Conservation (phyloP, 2,329 filamentous ascomycete genomes). For the Penicillium sp. region DNA sequence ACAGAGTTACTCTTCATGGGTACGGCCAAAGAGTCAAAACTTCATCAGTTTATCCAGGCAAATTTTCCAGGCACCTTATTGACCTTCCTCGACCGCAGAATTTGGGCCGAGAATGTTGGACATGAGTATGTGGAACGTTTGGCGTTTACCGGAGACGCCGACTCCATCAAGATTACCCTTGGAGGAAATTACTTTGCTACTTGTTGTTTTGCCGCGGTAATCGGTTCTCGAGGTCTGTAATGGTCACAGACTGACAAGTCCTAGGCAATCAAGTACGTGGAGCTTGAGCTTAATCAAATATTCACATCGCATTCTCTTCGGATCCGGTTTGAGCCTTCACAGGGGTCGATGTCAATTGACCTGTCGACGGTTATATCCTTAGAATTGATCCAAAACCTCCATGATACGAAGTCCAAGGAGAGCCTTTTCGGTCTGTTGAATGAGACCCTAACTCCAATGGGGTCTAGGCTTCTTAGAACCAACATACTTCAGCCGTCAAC, state of each 20-base stretch:
- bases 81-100: constrained; percentile 72
- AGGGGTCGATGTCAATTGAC: constrained; percentile 96
- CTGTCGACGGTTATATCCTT: constrained; percentile 83
- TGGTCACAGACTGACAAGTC: constrained; percentile 7
- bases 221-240: constrained; percentile 30
- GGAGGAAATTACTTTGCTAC: constrained; percentile 85
- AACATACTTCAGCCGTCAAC: constrained; percentile 91
- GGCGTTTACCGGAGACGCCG: constrained; percentile 79
- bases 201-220: constrained; percentile 83
- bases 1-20: constrained; percentile 78
- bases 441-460: constrained; percentile 86
- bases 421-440: constrained; percentile 87
- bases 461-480: constrained; percentile 77
- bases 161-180: constrained; percentile 78
- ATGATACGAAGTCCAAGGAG: constrained; percentile 76
- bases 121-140: constrained; percentile 78
- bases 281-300: constrained; percentile 68
- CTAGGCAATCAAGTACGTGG: constrained; percentile 81
- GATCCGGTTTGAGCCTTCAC: constrained; percentile 84
- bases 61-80: constrained; percentile 68
- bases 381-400: constrained; percentile 87
- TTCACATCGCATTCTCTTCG: constrained; percentile 82
- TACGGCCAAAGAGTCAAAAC: constrained; percentile 74
- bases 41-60: constrained; percentile 75
- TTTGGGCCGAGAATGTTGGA: constrained; percentile 81